Evolutionary conservation across 2,329 filamentous ascomycete species (phyloP), one percentile per base, ranked within the genome.

Genomic region (Penicillium concentricum): DNA sequence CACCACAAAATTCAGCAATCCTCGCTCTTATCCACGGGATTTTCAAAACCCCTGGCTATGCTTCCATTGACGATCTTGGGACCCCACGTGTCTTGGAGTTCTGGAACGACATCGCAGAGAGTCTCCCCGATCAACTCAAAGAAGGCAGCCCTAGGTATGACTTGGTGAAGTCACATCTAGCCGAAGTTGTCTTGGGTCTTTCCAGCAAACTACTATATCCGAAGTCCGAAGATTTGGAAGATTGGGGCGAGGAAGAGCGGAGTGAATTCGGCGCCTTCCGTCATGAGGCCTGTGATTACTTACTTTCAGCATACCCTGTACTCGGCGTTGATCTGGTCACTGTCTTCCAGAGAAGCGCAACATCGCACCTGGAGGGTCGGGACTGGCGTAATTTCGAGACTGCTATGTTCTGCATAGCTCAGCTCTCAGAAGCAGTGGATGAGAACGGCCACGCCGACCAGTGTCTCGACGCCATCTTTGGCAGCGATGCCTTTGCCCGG

Each of bases 301-400:
- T 79, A 12, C 69, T 78, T 15, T 73, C 76, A 7, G 71, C 73
- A 2, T 79, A 78, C 61, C 72, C 75, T 1, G 71, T 78, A 24
- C 59, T 79, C 12, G 78, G 78, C 0, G 68, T 75, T 24, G 73
- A 74, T 5, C 58, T 79, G 32, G 69, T 78, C 22, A 69, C 73
- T 37, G 71, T 77, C 5, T 75, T 79, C 45, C 73, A 76, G 46
- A 68, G 74, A 53, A 70, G 66, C 42, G 71, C 76, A 35, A 67
- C 66, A 15, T 61, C 63, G 5, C 68, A 74, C 13, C 65, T 75
- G n/a, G 45, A 61, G 22, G 65, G 61, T 22, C 64, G 68, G 22
- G 69, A 76, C 50, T 79, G 77, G 77, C 70, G 69, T 35, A 73
- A 68, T 9, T 78, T 79, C 34, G 78, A 79, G 61, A 76, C 75